These are phyloP conservation scores for Canna indica DNA, from an alignment of 176 grass and related monocot genomes.

Conservation along the genomic window DNA sequence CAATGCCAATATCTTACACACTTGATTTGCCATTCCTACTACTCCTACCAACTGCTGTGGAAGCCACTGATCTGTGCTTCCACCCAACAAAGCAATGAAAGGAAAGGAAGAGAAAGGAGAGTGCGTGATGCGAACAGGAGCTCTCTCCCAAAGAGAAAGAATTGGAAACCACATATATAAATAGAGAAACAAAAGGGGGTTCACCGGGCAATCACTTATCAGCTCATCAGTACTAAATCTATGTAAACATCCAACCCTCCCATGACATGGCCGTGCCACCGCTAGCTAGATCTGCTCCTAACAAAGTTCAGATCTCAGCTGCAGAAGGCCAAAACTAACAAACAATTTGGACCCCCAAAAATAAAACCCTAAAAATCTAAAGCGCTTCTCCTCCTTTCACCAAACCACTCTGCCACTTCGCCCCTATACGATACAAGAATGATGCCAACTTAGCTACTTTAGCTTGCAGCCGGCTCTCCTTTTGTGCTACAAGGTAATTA, in stretches of 20 bases:
- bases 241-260: conserved; percentile 37
- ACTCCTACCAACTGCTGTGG: conserved; percentile 7
- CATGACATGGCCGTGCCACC: neutral
- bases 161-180: conserved; percentile 35
- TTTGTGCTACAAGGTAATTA: neutral
- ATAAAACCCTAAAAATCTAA: neutral
- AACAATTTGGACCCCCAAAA: neutral
- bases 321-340: conserved; percentile 21
- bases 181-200: conserved; percentile 44
- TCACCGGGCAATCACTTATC: conserved; percentile 28
- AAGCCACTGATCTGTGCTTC: conserved; percentile 32
- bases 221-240: conserved; percentile 57
- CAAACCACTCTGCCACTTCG: neutral
- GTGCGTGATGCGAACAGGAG: neutral
- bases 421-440: neutral
- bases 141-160: conserved; percentile 19
- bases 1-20: conserved; percentile 8
- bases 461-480: neutral
- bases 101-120: conserved; percentile 13
- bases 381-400: neutral
- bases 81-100: conserved; percentile 31
- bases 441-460: neutral
- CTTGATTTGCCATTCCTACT: conserved; percentile 12
- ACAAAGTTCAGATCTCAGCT: conserved; percentile 30
- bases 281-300: conserved; percentile 15